A percentile compares a stretch with the other conserved stretches of the same genome.
Evolutionary conservation across 352 stramenopile genomes (phyloP).

Genomic region (Phytopythium boreale): DNA sequence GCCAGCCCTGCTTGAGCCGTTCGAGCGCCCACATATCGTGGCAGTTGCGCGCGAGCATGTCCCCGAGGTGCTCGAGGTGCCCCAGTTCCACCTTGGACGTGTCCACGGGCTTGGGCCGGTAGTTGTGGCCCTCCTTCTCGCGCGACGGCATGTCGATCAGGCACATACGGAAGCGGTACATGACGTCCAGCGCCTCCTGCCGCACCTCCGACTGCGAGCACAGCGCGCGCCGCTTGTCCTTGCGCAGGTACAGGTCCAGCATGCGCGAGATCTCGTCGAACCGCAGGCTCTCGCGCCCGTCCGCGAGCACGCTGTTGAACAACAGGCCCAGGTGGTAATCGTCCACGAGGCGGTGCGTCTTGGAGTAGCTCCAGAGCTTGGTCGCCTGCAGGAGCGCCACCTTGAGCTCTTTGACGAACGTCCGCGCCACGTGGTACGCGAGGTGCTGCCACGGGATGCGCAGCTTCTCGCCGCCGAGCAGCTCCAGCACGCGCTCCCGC

Average conservation of each 20-base stretch:
- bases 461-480: conserved; percentile 83
- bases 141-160: conserved; percentile 88
- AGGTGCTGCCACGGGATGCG: conserved; percentile 76
- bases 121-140: conserved; percentile 88
- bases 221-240: conserved; percentile 67
- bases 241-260: conserved; percentile 79
- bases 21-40: conserved; percentile 87
- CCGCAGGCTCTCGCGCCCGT: conserved; percentile 70
- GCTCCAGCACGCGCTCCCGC: conserved; percentile 63
- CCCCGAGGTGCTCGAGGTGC: conserved; percentile 63
- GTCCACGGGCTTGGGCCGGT: conserved; percentile 82
- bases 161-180: conserved; percentile 87
- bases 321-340: conserved; percentile 83
- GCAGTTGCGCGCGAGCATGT: conserved; percentile 81
- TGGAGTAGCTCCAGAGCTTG: conserved; percentile 82
- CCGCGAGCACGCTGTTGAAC: conserved; percentile 70
- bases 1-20: conserved; percentile 83
- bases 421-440: conserved; percentile 65
- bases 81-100: conserved; percentile 71
- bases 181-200: conserved; percentile 77
- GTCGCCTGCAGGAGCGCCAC: conserved; percentile 68
- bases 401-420: conserved; percentile 70
- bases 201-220: conserved; percentile 73
- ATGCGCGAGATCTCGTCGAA: conserved; percentile 86
- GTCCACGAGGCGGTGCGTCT: conserved; percentile 62